Evolutionary conservation across 495 filamentous ascomycete genomes (phyloP), one percentile per base, ranked within the genome.

Genomic region (Darksidea phi): DNA sequence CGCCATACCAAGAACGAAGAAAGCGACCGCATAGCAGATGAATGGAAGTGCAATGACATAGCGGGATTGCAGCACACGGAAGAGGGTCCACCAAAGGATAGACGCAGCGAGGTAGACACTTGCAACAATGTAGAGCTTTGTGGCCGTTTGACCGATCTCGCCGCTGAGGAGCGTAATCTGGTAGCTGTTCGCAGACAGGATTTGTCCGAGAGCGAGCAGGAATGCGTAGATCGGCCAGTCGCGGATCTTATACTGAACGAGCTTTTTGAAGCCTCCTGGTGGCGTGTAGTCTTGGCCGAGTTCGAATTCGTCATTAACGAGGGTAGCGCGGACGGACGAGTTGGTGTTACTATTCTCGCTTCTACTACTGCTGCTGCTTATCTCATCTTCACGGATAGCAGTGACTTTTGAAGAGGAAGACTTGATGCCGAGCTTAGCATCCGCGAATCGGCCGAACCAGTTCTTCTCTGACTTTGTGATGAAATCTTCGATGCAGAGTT

Each of bases 161-260:
- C 85, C 86, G 5, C 77, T 81, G 20, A 88, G 72, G 13, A 88
- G 79, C 5, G 84, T 85, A 68, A 88, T 84, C 60, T 88, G 85
- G 71, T 87, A 86, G 0, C 82, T 86, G 66, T 85, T 87, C 48
- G 83, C 82, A 0, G 86, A 82, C 43, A 88, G 79, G 58, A 88
- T 81, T 68, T 88, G 86, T 6, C 83, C 84, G 68, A 88, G 75
- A 47, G 85, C 85, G 17, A 88, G 76, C 41, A 89, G 74, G 57
- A 91, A 78, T 5, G 86, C 82, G 72, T 91, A 91, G 7, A 90
- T 61, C 0, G 88, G 88, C 88, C 88, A 91, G 63, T 87, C 83
- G 17, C 76, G 71, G 42, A 78, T 59, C 21, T 75, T 73, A 57
- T 64, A 67, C 56, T 70, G 64, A 46, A 81, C 53, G 32, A 76